Evolutionary conservation across 73 alveolate genomes (phyloP).

Genomic region (Paramecium biaurelia): DNA sequence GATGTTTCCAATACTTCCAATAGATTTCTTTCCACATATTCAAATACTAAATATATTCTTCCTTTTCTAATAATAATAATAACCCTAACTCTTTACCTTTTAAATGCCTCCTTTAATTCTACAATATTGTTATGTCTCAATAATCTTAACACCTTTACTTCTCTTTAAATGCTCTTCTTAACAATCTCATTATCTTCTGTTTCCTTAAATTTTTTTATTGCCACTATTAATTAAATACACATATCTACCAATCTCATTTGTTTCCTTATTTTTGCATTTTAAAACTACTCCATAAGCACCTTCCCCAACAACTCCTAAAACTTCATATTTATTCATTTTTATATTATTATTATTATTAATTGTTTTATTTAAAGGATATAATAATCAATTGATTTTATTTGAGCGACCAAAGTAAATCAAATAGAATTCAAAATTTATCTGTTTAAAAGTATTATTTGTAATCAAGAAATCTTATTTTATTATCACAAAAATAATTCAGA

Average conservation of each 20-base stretch:
- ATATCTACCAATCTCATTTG: conserved; percentile 60
- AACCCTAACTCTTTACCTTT: conserved; percentile 22
- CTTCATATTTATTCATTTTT: conserved; percentile 90
- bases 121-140: conserved; percentile 85
- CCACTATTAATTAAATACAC: conserved; percentile 55
- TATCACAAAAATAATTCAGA: too few species aligned
- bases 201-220: conserved; percentile 88
- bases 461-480: background rate
- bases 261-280: conserved; percentile 84
- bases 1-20: conserved; percentile 90
- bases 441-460: background rate
- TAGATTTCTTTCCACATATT: conserved; percentile 91
- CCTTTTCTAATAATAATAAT: conserved; percentile 1
- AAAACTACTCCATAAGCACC: conserved; percentile 95
- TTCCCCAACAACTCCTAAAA: conserved; percentile 91
- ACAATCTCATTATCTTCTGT: conserved; percentile 81
- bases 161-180: conserved; percentile 79
- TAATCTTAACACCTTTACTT: conserved; percentile 83
- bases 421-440: background rate
- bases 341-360: conserved; percentile 32
- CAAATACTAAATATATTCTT: conserved; percentile 79
- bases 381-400: background rate
- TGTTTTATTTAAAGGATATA: background rate
- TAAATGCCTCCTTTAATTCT: conserved; percentile 90
- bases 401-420: background rate